Percentiles rank a stretch among this genome's conserved stretches.
Conservation (phyloP, 345 rosid species). For the Citrus inodora region DNA sequence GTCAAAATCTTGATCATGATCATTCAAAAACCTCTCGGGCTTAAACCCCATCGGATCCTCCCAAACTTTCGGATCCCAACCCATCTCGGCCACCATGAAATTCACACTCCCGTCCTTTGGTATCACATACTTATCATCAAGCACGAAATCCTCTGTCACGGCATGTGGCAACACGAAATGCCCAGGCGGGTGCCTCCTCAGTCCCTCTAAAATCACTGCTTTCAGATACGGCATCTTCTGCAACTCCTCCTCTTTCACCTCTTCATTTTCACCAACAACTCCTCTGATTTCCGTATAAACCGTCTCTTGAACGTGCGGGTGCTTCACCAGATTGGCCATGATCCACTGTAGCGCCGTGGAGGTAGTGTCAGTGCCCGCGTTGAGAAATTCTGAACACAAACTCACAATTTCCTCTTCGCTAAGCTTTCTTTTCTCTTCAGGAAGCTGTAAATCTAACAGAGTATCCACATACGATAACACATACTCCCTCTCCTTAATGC, state of each 20-base stretch:
- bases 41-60: slow-evolving; percentile 20
- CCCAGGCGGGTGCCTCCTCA: slow-evolving; percentile 19
- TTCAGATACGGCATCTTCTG: slow-evolving; percentile 10
- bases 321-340: slow-evolving; percentile 22
- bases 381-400: not conserved
- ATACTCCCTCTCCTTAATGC: not conserved
- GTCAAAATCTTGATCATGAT: not conserved
- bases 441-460: slow-evolving; percentile 29
- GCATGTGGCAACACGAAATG: slow-evolving; percentile 11
- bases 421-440: slow-evolving; percentile 11
- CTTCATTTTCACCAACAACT: not conserved
- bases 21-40: slow-evolving; percentile 15
- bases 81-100: slow-evolving; percentile 17
- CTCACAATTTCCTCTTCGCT: not conserved
- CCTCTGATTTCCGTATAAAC: not conserved
- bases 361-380: slow-evolving; percentile 18
- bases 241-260: slow-evolving; percentile 10
- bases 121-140: slow-evolving; percentile 2
- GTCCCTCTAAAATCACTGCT: slow-evolving; percentile 15
- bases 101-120: slow-evolving; percentile 10
- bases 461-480: slow-evolving; percentile 32
- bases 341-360: slow-evolving; percentile 20
- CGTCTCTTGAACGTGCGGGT: slow-evolving; percentile 14
- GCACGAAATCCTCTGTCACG: not conserved
- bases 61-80: slow-evolving; percentile 21